phyloP scores from a whole-genome alignment of 2,329 filamentous ascomycete genomes.

The Colletotrichum sp. region DNA sequence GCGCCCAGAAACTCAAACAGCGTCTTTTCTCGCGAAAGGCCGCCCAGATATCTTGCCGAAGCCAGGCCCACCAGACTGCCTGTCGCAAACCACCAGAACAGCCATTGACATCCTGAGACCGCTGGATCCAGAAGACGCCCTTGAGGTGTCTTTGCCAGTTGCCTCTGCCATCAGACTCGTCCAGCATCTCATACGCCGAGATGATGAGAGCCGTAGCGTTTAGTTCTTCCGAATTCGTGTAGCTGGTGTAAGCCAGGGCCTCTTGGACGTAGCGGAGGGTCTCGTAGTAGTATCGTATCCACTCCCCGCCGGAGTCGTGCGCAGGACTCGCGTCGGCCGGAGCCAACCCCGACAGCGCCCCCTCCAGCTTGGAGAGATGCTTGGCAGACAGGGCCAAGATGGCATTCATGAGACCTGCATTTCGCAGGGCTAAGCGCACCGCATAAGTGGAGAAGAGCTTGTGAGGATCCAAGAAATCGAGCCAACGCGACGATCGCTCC shows the following conservation, averaged over 20 bases:
- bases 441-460: constrained; percentile 36
- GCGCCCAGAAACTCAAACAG: constrained; percentile 64
- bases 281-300: constrained; percentile 64
- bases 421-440: constrained; percentile 46
- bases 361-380: constrained; percentile 32
- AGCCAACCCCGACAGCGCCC: neutral
- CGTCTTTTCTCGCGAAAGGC: constrained; percentile 63
- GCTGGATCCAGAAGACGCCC: constrained; percentile 70
- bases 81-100: constrained; percentile 60
- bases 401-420: constrained; percentile 62
- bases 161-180: constrained; percentile 54
- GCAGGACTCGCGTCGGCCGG: neutral
- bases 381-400: constrained; percentile 61
- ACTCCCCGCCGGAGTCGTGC: constrained; percentile 25
- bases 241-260: constrained; percentile 62
- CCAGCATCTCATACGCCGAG: constrained; percentile 71
- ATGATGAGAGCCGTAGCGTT: constrained; percentile 65
- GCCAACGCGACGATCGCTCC: constrained; percentile 24
- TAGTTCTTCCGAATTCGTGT: constrained; percentile 62
- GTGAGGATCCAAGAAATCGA: constrained; percentile 37
- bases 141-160: constrained; percentile 68
- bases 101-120: constrained; percentile 66
- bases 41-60: constrained; percentile 70
- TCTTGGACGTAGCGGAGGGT: constrained; percentile 66
- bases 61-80: constrained; percentile 70